Conservation (phyloP, 1,284 basidiomycete species). For the Cutaneotrichosporon sp. region DNA sequence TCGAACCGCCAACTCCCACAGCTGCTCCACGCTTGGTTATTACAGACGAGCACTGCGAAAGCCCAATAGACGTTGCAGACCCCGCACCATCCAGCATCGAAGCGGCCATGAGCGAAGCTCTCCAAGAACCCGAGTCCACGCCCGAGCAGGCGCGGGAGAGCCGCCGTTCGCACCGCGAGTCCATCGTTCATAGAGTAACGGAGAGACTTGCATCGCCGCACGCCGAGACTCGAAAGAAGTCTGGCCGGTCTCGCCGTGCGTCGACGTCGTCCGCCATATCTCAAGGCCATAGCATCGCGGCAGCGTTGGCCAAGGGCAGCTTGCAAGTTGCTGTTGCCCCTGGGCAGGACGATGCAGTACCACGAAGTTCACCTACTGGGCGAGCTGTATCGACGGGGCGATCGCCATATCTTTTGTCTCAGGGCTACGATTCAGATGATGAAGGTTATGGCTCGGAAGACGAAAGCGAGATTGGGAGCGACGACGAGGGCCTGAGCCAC, state of each 20-base stretch:
- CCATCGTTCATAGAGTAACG: conserved; percentile 23
- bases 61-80: neutral
- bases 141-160: conserved; percentile 1
- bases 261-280: conserved; percentile 26
- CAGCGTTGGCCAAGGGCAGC: conserved; percentile 36
- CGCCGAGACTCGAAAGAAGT: conserved; percentile 16
- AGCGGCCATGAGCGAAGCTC: neutral
- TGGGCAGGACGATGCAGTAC: neutral
- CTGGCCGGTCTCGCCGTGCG: conserved; percentile 22
- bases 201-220: conserved; percentile 11
- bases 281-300: conserved; percentile 26
- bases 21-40: neutral
- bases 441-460: conserved; percentile 50
- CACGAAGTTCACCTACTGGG: neutral
- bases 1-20: neutral
- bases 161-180: conserved; percentile 17
- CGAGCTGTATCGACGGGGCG: conserved; percentile 12
- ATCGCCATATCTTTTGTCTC: conserved; percentile 22
- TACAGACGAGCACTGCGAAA: neutral
- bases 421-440: conserved; percentile 23
- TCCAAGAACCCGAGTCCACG: neutral
- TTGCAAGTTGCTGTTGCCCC: conserved; percentile 21
- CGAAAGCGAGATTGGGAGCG: conserved; percentile 52
- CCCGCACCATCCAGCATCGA: neutral
- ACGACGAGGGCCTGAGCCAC: conserved; percentile 32